phyloP scores from a whole-genome alignment of 768 basidiomycete species.

The Termitomyces sp. region DNA sequence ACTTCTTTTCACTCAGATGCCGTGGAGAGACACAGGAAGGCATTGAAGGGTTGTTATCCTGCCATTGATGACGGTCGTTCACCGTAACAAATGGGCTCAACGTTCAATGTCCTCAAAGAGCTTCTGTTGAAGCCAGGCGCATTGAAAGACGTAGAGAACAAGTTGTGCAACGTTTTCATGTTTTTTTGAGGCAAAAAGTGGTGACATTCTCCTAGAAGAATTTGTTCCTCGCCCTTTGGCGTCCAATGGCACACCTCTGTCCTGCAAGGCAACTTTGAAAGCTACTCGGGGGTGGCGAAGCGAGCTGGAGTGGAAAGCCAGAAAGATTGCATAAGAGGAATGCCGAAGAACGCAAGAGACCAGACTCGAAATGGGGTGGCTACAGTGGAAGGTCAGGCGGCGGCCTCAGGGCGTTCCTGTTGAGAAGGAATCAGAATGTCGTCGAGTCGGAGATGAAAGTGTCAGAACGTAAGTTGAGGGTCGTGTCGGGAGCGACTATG shows the following conservation, averaged over 20 bases:
- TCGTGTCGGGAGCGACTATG: no score
- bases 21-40: constrained; percentile 23
- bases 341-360: not conserved
- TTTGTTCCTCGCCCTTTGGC: constrained; percentile 15
- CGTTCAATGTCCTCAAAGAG: constrained; percentile 17
- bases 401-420: no score
- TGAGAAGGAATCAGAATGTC: constrained; percentile 2
- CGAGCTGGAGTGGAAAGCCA: constrained; percentile 16
- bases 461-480: no score
- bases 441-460: constrained; percentile 5
- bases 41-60: constrained; percentile 25
- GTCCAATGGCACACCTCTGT: constrained; percentile 3
- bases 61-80: constrained; percentile 27
- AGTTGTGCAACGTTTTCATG: constrained; percentile 15
- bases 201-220: no score
- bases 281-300: constrained; percentile 18
- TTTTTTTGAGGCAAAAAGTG: not conserved
- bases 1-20: constrained; percentile 26
- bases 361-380: not conserved
- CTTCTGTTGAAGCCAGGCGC: constrained; percentile 24
- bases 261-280: constrained; percentile 21
- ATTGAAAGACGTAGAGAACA: constrained; percentile 24
- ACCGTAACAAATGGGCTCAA: constrained; percentile 23
- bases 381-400: not conserved
- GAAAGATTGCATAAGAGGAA: constrained; percentile 9